phyloP scores from a whole-genome alignment of 768 basidiomycete genomes.

The Coprinopsis sp. region DNA sequence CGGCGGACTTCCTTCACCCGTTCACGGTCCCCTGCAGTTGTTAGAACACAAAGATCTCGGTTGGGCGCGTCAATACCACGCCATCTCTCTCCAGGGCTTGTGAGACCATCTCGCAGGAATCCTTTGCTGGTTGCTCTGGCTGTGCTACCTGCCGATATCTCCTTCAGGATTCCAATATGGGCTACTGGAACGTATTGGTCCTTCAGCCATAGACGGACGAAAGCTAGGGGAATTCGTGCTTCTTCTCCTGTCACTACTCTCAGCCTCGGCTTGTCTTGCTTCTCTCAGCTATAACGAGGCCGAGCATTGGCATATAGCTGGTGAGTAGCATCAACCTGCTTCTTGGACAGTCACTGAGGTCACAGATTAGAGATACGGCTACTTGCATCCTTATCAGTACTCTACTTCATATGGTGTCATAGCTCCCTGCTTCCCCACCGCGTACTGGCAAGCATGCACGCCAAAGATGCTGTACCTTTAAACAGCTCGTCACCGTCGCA shows the following conservation, averaged over 20 bases:
- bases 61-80: conserved; percentile 5
- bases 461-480: conserved; percentile 11
- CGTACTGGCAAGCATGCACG: conserved; percentile 12
- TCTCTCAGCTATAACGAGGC: conserved; percentile 14
- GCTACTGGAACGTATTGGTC: conserved; percentile 35
- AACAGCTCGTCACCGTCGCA: conserved; percentile 9
- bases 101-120: conserved; percentile 41
- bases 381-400: conserved; percentile 47
- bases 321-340: conserved; percentile 27
- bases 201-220: conserved; percentile 58
- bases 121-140: conserved; percentile 20
- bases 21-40: conserved; percentile 62
- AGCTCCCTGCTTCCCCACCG: conserved; percentile 35
- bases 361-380: conserved; percentile 48
- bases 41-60: conserved; percentile 23
- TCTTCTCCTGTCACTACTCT: conserved; percentile 58
- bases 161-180: conserved; percentile 41
- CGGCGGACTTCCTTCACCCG: conserved; percentile 54
- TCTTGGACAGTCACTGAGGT: conserved; percentile 3
- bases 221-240: conserved; percentile 61
- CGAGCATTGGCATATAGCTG: conserved; percentile 44
- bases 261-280: conserved; percentile 47
- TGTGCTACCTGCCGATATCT: conserved; percentile 46
- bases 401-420: conserved; percentile 63
- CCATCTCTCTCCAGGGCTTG: conserved; percentile 39